A percentile compares a stretch with the other conserved stretches of the same genome.
Evolutionary conservation across 805 yeast species (phyloP).

Genomic region (Blastobotrys mokoenaii): DNA sequence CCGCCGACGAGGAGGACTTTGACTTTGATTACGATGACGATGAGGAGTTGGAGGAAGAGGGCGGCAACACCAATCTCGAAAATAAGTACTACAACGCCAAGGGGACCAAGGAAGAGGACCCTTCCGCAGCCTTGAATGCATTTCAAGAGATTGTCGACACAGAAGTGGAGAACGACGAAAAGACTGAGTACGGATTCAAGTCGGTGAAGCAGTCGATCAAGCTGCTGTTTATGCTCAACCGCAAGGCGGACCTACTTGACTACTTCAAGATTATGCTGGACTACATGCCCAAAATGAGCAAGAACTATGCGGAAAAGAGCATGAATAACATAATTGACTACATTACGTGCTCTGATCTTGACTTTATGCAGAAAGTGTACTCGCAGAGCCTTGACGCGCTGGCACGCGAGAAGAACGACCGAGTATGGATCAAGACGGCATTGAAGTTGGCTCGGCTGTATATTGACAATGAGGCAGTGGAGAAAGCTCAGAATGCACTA

Average conservation of each 20-base stretch:
- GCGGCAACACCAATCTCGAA: slow-evolving; percentile 12
- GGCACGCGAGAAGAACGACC: slow-evolving; percentile 19
- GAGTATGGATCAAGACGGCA: slow-evolving; percentile 25
- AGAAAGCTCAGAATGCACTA: slow-evolving; percentile 11
- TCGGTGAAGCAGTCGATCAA: slow-evolving; percentile 30
- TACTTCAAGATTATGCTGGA: slow-evolving; percentile 18
- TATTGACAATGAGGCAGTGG: slow-evolving; percentile 20
- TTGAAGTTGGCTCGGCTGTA: slow-evolving; percentile 27
- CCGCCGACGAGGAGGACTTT: slow-evolving; percentile 31
- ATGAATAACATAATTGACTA: slow-evolving; percentile 26
- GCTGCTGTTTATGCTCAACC: slow-evolving; percentile 17
- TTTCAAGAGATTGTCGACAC: slow-evolving; percentile 21
- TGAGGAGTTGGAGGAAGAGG: slow-evolving; percentile 25
- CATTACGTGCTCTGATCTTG: slow-evolving; percentile 17
- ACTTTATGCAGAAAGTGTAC: slow-evolving; percentile 23
- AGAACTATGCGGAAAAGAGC: slow-evolving; percentile 30
- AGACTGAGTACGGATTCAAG: slow-evolving; percentile 26
- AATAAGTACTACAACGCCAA: slow-evolving; percentile 33
- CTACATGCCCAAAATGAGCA: slow-evolving; percentile 18
- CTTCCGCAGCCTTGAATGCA: slow-evolving; percentile 24
- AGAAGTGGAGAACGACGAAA: slow-evolving; percentile 16
- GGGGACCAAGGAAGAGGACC: slow-evolving; percentile 28
- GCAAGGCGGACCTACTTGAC: slow-evolving; percentile 17
- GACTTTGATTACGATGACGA: slow-evolving; percentile 33
- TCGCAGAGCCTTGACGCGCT: slow-evolving; percentile 21